These are phyloP conservation scores for Geranomyces variabilis DNA, from an alignment of 192 early-diverging fungal species.

Conservation along the genomic window DNA sequence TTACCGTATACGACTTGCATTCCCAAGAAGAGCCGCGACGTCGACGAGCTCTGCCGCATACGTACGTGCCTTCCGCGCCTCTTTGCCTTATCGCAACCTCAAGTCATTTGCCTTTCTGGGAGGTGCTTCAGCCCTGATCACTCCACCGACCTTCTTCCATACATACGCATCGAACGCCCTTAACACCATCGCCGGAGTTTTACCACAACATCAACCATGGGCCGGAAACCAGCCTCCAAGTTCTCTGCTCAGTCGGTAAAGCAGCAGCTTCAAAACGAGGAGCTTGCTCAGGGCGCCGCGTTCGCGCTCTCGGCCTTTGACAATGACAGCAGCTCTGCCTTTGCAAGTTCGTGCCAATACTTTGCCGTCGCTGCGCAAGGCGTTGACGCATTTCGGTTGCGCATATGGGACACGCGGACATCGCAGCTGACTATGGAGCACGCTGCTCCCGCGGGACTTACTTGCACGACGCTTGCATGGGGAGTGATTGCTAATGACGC, in stretches of 20 bases:
- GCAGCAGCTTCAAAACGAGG: conserved; percentile 2
- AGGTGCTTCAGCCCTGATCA: too few relatives aligned
- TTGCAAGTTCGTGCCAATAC: conserved; percentile 12
- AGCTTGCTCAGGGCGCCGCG: conserved; percentile 10
- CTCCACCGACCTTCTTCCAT: too few relatives aligned
- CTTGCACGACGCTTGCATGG: conserved; percentile 20
- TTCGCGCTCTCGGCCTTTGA: conserved; percentile 29
- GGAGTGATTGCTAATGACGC: background rate
- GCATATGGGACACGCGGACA: conserved; percentile 32
- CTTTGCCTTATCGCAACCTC: too few relatives aligned
- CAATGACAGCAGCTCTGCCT: background rate
- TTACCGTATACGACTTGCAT: too few relatives aligned
- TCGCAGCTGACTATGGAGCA: conserved; percentile 21
- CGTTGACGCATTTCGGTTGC: conserved; percentile 22
- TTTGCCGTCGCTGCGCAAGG: conserved; percentile 25
- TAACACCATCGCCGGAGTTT: too few relatives aligned
- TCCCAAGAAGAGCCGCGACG: too few relatives aligned
- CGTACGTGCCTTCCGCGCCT: too few relatives aligned
- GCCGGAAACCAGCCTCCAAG: background rate
- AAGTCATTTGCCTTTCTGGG: too few relatives aligned
- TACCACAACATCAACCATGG: too few relatives aligned
- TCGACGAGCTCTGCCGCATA: too few relatives aligned
- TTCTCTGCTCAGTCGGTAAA: conserved; percentile 21
- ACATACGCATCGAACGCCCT: too few relatives aligned
- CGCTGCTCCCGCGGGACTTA: background rate